A percentile compares a stretch with the other conserved stretches of the same genome.
Evolutionary conservation across 306 rosid genomes (phyloP).

Genomic region (Trifolium pratense): DNA sequence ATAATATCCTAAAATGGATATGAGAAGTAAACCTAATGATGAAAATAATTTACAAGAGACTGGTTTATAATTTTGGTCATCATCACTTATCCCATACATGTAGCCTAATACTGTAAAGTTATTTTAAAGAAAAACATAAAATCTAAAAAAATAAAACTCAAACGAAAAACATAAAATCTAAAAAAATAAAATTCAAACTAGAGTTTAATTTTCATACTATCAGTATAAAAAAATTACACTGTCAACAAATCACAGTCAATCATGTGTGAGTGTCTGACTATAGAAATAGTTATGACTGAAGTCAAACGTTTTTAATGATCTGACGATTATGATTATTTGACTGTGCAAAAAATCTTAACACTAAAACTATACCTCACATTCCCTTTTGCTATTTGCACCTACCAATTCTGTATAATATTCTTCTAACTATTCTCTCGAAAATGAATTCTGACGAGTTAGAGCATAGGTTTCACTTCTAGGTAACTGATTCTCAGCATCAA

Average conservation of each 20-base stretch:
- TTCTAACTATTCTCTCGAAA: constrained; percentile 28
- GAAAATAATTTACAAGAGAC: constrained; percentile 40
- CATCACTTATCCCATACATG: constrained; percentile 3
- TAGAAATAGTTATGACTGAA: neutral
- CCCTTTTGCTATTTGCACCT: neutral
- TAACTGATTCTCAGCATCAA: constrained; percentile 37
- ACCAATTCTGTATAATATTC: neutral
- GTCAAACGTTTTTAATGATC: neutral
- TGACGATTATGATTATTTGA: neutral
- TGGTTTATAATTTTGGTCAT: constrained; percentile 34
- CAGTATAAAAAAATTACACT: neutral
- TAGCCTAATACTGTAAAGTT: constrained; percentile 11
- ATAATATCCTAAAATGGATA: constrained; percentile 26
- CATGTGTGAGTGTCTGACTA: neutral
- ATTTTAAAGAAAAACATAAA: constrained; percentile 20
- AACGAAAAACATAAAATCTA: constrained; percentile 19
- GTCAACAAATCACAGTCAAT: neutral
- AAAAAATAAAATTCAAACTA: neutral
- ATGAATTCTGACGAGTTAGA: constrained; percentile 52
- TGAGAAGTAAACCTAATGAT: neutral
- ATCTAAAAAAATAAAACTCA: neutral
- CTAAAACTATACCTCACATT: neutral
- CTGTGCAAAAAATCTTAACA: neutral
- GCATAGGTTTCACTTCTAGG: constrained; percentile 45
- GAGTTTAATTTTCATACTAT: neutral